phyloP scores from a whole-genome alignment of 306 rosid species.

The Mucuna pruriens region DNA sequence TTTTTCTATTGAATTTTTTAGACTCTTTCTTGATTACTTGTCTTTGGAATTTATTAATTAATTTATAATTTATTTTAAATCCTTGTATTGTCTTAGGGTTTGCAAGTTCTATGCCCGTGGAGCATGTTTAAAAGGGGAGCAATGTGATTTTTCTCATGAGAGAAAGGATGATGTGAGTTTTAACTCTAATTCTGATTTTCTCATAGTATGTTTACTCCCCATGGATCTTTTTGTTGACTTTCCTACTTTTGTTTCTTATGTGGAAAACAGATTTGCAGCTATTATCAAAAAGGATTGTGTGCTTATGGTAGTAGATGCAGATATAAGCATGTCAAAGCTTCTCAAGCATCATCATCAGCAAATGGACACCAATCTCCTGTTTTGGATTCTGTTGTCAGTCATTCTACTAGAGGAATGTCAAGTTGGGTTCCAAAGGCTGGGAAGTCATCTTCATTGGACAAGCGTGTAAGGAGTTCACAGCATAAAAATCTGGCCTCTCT shows the following conservation, averaged over 20 bases:
- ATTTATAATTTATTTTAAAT: neutral
- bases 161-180: constrained; percentile 65
- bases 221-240: constrained; percentile 1
- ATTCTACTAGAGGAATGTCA: constrained; percentile 37
- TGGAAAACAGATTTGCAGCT: constrained; percentile 69
- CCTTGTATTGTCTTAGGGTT: constrained; percentile 34
- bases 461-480: constrained; percentile 51
- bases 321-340: constrained; percentile 73
- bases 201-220: neutral
- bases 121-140: constrained; percentile 85
- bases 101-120: constrained; percentile 95
- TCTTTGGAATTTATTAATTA: neutral
- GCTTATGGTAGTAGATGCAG: constrained; percentile 91
- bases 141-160: constrained; percentile 82
- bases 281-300: constrained; percentile 74
- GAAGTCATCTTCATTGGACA: constrained; percentile 49
- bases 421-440: constrained; percentile 54
- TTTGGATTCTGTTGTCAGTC: constrained; percentile 45
- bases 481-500: constrained; percentile 18
- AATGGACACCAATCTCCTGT: constrained; percentile 44
- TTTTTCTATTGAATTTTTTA: neutral
- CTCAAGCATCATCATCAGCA: constrained; percentile 53
- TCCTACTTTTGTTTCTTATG: constrained; percentile 4
- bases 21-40: neutral
- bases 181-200: neutral